Evolutionary conservation across 2,329 filamentous ascomycete species (phyloP).

Genomic region (Tolypocladium ovalisporum): DNA sequence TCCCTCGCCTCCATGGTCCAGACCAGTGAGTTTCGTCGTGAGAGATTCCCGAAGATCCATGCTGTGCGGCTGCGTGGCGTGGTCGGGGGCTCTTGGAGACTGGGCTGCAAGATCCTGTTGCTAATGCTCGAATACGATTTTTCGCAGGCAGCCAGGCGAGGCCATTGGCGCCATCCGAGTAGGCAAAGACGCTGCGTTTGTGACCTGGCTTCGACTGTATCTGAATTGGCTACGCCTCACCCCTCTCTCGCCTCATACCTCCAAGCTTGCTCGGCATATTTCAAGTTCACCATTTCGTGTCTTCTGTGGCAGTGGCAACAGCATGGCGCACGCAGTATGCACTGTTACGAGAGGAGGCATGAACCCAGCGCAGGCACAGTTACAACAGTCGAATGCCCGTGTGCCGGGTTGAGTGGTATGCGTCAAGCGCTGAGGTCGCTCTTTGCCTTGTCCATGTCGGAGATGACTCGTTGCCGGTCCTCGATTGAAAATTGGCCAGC

Average conservation of each 20-base stretch:
- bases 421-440: background rate
- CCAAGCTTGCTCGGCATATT: background rate
- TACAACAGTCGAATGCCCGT: background rate
- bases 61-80: background rate
- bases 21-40: background rate
- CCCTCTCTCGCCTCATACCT: too few relatives aligned
- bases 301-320: background rate
- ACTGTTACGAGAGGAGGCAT: background rate
- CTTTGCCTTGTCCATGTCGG: background rate
- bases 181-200: background rate
- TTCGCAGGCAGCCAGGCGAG: background rate
- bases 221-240: background rate
- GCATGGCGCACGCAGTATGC: background rate
- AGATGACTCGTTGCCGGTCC: slow-evolving; percentile 20
- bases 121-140: background rate
- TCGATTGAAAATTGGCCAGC: slow-evolving; percentile 43
- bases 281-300: background rate
- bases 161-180: background rate
- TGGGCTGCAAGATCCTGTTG: background rate
- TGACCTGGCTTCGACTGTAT: background rate
- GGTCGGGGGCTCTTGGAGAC: too few relatives aligned
- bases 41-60: background rate
- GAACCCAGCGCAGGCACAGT: too few relatives aligned
- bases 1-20: too few relatives aligned
- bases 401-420: background rate